phyloP scores from a whole-genome alignment of 331 rosid species.

The Malus hybrid region DNA sequence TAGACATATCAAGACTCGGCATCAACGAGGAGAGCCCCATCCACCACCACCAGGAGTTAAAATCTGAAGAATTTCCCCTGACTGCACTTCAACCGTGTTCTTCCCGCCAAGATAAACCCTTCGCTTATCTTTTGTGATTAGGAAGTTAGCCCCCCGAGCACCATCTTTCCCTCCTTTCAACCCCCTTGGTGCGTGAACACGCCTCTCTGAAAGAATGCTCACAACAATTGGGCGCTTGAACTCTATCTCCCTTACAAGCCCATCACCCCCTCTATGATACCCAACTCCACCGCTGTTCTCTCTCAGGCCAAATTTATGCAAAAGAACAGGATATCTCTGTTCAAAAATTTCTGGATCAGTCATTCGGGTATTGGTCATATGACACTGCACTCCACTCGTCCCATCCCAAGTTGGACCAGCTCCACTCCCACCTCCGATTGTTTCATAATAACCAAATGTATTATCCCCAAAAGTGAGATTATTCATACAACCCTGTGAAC shows the following conservation, averaged over 20 bases:
- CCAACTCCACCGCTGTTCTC: constrained; percentile 76
- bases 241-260: constrained; percentile 78
- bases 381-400: constrained; percentile 87
- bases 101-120: constrained; percentile 73
- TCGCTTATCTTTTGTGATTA: constrained; percentile 54
- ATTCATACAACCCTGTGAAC: constrained; percentile 97
- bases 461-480: constrained; percentile 90
- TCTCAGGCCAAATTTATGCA: constrained; percentile 66
- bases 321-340: constrained; percentile 80
- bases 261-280: constrained; percentile 71
- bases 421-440: constrained; percentile 92
- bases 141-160: constrained; percentile 70
- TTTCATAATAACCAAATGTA: constrained; percentile 88
- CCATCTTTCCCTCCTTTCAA: constrained; percentile 67
- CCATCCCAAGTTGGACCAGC: constrained; percentile 94
- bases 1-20: background rate
- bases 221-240: constrained; percentile 55
- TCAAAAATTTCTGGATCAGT: constrained; percentile 89
- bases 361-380: constrained; percentile 94
- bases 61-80: constrained; percentile 78
- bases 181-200: constrained; percentile 82
- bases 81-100: constrained; percentile 51
- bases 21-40: constrained; percentile 53
- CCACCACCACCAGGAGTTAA: constrained; percentile 94
- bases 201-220: constrained; percentile 89